Conservation (phyloP, 2,329 filamentous ascomycete species). For the Leptodontidium sp. region DNA sequence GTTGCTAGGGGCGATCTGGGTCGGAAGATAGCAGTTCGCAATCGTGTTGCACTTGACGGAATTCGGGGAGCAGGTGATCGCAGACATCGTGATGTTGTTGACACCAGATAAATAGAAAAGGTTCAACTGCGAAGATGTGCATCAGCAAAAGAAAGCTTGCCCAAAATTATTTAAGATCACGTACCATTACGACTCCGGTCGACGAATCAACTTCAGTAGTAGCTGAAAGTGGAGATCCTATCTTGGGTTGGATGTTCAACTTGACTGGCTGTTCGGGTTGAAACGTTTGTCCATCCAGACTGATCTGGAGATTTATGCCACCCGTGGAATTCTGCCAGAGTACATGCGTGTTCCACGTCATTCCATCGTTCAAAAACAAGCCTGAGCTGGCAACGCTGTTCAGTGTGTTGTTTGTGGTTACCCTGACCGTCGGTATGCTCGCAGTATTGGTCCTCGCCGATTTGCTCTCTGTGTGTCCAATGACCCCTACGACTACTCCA, state of each 20-base stretch:
- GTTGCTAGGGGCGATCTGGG: slow-evolving; percentile 27
- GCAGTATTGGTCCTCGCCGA: neutral
- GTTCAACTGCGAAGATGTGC: slow-evolving; percentile 29
- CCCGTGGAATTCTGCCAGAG: slow-evolving; percentile 37
- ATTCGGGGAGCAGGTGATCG: slow-evolving; percentile 34
- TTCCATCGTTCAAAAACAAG: slow-evolving; percentile 34
- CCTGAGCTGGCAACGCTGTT: slow-evolving; percentile 38
- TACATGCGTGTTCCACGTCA: slow-evolving; percentile 39
- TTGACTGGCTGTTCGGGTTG: slow-evolving; percentile 30
- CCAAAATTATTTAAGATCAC: neutral
- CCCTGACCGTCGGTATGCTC: neutral
- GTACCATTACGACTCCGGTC: slow-evolving; percentile 37
- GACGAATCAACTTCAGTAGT: slow-evolving; percentile 33
- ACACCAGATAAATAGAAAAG: slow-evolving; percentile 38
- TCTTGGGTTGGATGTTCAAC: slow-evolving; percentile 31
- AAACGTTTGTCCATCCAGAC: slow-evolving; percentile 34
- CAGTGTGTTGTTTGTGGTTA: slow-evolving; percentile 30
- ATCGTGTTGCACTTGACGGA: slow-evolving; percentile 34
- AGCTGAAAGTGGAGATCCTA: slow-evolving; percentile 37
- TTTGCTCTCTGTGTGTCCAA: slow-evolving; percentile 9
- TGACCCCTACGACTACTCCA: slow-evolving; percentile 27
- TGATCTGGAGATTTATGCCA: slow-evolving; percentile 33
- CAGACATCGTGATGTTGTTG: slow-evolving; percentile 37
- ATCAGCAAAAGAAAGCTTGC: neutral
- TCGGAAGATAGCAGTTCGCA: slow-evolving; percentile 30